Evolutionary conservation across 2,329 filamentous ascomycete species (phyloP).

Genomic region (Epichloe baconii): DNA sequence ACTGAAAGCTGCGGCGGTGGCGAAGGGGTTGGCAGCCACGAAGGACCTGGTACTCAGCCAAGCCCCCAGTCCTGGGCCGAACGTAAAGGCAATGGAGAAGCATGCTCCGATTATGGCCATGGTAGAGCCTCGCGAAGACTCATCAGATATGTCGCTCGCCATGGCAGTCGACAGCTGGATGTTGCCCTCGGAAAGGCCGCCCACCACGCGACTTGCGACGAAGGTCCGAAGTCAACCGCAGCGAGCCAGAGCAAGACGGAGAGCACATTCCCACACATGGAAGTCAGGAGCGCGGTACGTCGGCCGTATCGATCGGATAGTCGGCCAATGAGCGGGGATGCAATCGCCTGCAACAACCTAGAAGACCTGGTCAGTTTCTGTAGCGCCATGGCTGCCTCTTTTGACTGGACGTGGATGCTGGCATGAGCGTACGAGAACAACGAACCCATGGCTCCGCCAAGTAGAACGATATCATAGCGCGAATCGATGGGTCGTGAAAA

Average conservation of each 20-base stretch:
- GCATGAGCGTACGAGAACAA: conserved; percentile 53
- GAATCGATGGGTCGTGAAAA: conserved; percentile 90
- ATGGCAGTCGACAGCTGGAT: conserved; percentile 94
- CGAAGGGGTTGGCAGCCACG: conserved; percentile 84
- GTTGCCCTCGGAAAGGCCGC: conserved; percentile 90
- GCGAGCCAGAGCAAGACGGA: conserved; percentile 91
- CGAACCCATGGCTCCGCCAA: conserved; percentile 86
- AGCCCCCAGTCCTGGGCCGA: conserved; percentile 84
- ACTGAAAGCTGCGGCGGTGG: conserved; percentile 79
- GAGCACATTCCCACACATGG: conserved; percentile 85
- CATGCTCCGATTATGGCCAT: conserved; percentile 96
- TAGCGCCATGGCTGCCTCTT: background rate
- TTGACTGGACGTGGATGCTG: background rate
- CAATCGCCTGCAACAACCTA: conserved; percentile 79
- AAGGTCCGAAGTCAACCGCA: conserved; percentile 94
- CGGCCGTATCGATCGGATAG: conserved; percentile 84
- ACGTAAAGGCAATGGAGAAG: conserved; percentile 95
- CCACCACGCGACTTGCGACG: conserved; percentile 81
- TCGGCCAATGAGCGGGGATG: conserved; percentile 79
- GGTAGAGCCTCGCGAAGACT: conserved; percentile 69
- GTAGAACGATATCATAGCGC: conserved; percentile 89
- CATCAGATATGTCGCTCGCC: conserved; percentile 88
- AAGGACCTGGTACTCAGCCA: conserved; percentile 65
- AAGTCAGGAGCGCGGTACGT: conserved; percentile 72
- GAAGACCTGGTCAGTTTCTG: background rate